Conservation (phyloP, 768 basidiomycete genomes). For the Exidia glandulosa region DNA sequence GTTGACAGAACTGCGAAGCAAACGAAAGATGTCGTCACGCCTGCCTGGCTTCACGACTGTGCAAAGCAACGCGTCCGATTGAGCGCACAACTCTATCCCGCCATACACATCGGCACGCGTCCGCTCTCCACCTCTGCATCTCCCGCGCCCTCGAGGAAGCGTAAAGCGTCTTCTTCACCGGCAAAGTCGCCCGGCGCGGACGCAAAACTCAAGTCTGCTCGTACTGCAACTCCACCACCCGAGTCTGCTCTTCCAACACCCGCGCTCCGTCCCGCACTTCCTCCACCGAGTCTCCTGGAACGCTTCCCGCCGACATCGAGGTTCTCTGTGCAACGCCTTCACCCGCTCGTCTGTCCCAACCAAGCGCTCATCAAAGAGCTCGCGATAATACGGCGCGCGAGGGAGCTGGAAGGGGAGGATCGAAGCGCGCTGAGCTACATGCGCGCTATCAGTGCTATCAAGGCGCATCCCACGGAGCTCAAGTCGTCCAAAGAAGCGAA, state of each 20-base stretch:
- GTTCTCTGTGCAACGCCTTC: constrained; percentile 52
- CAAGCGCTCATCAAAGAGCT: constrained; percentile 51
- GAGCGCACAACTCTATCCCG: neutral
- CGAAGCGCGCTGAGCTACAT: constrained; percentile 63
- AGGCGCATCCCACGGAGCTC: constrained; percentile 24
- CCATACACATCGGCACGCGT: too few species aligned
- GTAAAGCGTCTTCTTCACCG: neutral
- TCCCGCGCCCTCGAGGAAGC: constrained; percentile 5
- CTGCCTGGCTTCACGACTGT: constrained; percentile 60
- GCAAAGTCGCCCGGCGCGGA: neutral
- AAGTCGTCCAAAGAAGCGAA: constrained; percentile 16
- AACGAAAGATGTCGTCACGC: constrained; percentile 56
- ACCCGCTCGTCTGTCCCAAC: constrained; percentile 60
- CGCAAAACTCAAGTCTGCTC: neutral
- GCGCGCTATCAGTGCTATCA: constrained; percentile 51
- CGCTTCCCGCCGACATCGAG: constrained; percentile 19
- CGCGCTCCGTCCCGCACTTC: too few species aligned
- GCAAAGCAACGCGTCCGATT: neutral
- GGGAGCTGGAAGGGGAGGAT: constrained; percentile 57
- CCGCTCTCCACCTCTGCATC: constrained; percentile 32
- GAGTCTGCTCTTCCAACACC: too few species aligned
- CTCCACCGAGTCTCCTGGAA: constrained; percentile 14
- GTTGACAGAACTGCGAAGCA: constrained; percentile 25
- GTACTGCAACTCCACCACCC: neutral
- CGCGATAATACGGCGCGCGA: constrained; percentile 41